Evolutionary conservation across 2,329 filamentous ascomycete species (phyloP).

Genomic region (Colletotrichum camelliae): DNA sequence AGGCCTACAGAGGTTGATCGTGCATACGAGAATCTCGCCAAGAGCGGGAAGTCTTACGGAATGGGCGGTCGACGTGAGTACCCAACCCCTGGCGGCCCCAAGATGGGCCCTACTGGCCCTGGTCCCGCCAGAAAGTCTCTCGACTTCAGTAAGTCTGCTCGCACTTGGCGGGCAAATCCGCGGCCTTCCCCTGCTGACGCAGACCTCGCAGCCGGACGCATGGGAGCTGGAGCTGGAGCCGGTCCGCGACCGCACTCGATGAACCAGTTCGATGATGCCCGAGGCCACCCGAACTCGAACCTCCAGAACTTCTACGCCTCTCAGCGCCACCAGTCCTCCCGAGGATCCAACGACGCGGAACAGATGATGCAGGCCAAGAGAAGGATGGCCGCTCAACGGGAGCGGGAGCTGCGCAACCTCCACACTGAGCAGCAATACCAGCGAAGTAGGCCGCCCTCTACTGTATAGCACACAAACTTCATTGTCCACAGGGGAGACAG

Average conservation of each 20-base stretch:
- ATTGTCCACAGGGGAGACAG: slow-evolving; percentile 36
- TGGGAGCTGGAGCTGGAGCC: slow-evolving; percentile 50
- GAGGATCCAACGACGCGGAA: slow-evolving; percentile 89
- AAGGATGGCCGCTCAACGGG: slow-evolving; percentile 98
- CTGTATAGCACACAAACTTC: slow-evolving; percentile 68
- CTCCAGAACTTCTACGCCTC: slow-evolving; percentile 93
- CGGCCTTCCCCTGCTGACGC: slow-evolving; percentile 28
- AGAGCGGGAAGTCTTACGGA: slow-evolving; percentile 93
- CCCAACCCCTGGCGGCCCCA: slow-evolving; percentile 61
- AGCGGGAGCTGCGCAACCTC: slow-evolving; percentile 98
- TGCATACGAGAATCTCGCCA: slow-evolving; percentile 92
- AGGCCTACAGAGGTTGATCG: slow-evolving; percentile 82
- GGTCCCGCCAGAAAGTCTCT: slow-evolving; percentile 31
- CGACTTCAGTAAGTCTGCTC: slow-evolving; percentile 31
- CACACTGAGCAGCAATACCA: slow-evolving; percentile 99
- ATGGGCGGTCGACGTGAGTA: slow-evolving; percentile 80
- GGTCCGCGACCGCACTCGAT: slow-evolving; percentile 81
- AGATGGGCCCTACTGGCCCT: slow-evolving; percentile 28
- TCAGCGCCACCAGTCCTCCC: slow-evolving; percentile 87
- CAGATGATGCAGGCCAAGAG: slow-evolving; percentile 99
- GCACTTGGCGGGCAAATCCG: slow-evolving; percentile 21
- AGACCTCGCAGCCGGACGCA: slow-evolving; percentile 68
- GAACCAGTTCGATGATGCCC: slow-evolving; percentile 80
- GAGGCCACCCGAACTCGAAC: slow-evolving; percentile 75
- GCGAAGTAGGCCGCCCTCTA: slow-evolving; percentile 90